phyloP scores from a whole-genome alignment of 2,329 filamentous ascomycete genomes.

The Hypoxylon sp. region DNA sequence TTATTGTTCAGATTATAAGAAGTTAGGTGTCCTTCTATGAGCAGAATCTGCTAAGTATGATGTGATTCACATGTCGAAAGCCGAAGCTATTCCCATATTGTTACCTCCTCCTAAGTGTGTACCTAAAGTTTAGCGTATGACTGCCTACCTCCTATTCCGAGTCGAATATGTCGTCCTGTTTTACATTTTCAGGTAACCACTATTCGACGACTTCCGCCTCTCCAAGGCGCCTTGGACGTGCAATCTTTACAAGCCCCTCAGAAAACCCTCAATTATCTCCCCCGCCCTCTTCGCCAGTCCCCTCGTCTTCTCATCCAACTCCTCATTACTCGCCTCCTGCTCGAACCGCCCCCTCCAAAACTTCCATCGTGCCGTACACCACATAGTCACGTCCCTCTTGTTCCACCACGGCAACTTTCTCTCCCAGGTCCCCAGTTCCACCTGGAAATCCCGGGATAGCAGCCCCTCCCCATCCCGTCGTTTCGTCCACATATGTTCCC shows the following conservation, averaged over 20 bases:
- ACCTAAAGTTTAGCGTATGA: not conserved
- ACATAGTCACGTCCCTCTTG: not conserved
- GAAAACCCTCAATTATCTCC: slow-evolving; percentile 16
- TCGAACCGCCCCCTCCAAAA: slow-evolving; percentile 31
- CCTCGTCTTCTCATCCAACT: slow-evolving; percentile 25
- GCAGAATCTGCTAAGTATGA: not conserved
- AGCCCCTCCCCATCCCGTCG: not conserved
- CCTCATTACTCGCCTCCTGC: slow-evolving; percentile 28
- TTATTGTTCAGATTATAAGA: not conserved
- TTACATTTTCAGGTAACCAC: not conserved
- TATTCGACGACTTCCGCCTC: not conserved
- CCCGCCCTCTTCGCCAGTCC: slow-evolving; percentile 23
- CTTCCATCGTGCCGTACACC: slow-evolving; percentile 24
- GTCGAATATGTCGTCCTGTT: not conserved
- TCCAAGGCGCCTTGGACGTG: not conserved
- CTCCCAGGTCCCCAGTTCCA: slow-evolving; percentile 7
- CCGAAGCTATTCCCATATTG: not conserved
- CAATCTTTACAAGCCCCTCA: not conserved
- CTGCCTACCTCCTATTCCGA: no score
- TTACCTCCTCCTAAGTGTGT: not conserved
- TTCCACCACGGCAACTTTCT: slow-evolving; percentile 29
- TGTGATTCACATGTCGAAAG: not conserved
- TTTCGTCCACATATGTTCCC: slow-evolving; percentile 17
- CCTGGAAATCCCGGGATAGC: not conserved
- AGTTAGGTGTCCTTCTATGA: not conserved